Conservation (phyloP, 257 asterid species). For the Anisodus tanguticus region DNA sequence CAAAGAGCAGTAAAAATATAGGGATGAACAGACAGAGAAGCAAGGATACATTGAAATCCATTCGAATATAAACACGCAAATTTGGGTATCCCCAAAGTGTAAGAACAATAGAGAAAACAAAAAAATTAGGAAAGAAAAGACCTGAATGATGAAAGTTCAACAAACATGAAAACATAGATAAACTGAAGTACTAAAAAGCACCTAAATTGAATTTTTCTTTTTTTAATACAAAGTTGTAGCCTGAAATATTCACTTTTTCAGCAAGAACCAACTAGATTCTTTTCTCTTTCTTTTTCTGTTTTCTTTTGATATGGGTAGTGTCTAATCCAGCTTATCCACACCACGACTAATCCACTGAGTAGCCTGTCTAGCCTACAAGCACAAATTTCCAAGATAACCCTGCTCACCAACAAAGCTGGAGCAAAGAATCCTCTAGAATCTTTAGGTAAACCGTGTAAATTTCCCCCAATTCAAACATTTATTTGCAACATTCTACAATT, state of each 20-base stretch:
- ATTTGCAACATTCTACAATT: neutral
- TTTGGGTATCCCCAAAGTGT: neutral
- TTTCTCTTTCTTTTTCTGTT: neutral
- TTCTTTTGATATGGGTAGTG: neutral
- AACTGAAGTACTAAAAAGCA: neutral
- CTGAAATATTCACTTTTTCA: neutral
- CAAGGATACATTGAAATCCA: neutral
- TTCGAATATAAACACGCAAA: neutral
- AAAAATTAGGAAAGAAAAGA: neutral
- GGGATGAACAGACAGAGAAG: neutral
- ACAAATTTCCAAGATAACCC: neutral
- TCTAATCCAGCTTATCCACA: neutral
- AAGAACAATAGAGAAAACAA: conserved; percentile 18
- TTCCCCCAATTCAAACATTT: neutral
- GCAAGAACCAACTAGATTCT: neutral
- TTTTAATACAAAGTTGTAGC: neutral
- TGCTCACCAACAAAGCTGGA: neutral
- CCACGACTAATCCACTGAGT: neutral
- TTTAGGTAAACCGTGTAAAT: neutral
- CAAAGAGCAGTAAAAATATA: neutral
- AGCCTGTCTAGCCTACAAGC: neutral
- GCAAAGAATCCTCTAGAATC: neutral
- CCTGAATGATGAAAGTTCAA: conserved; percentile 1
- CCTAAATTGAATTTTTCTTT: neutral
- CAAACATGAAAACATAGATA: neutral